Evolutionary conservation across 768 basidiomycete genomes (phyloP).

Genomic region (Tricholoma hemisulphureum): DNA sequence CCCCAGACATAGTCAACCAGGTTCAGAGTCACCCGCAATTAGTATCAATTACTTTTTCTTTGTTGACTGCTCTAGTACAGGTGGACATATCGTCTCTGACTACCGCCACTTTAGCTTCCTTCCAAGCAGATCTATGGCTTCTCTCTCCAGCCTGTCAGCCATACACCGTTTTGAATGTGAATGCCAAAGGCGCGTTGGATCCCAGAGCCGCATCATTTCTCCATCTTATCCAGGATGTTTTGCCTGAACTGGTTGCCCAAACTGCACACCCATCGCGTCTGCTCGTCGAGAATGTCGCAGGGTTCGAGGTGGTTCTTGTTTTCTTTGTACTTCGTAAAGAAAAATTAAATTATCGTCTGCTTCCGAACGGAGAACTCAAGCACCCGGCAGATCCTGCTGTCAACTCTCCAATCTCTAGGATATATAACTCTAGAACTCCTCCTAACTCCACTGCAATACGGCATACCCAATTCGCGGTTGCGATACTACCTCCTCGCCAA

Average conservation of each 20-base stretch:
- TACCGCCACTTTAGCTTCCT: conserved; percentile 42
- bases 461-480: conserved; percentile 78
- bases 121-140: conserved; percentile 68
- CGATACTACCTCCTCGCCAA: conserved; percentile 80
- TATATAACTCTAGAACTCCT: conserved; percentile 63
- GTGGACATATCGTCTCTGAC: conserved; percentile 62
- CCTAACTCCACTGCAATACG: conserved; percentile 74
- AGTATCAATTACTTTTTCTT: conserved; percentile 3
- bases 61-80: conserved; percentile 27
- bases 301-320: conserved; percentile 61
- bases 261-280: conserved; percentile 54
- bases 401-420: conserved; percentile 49
- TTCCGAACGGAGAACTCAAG: conserved; percentile 52
- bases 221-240: conserved; percentile 59
- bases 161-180: conserved; percentile 75
- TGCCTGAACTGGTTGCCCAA: conserved; percentile 52
- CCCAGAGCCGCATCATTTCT: conserved; percentile 77
- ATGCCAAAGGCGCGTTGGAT: conserved; percentile 67
- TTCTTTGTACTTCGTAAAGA: neutral
- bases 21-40: conserved; percentile 39
- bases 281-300: conserved; percentile 79
- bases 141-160: conserved; percentile 84
- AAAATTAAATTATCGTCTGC: conserved; percentile 7
- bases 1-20: conserved; percentile 45
- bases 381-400: conserved; percentile 57